A percentile compares a stretch with the other conserved stretches of the same genome.
Conservation (phyloP, 495 filamentous ascomycete genomes). For the Aspergillus biplanus region DNA sequence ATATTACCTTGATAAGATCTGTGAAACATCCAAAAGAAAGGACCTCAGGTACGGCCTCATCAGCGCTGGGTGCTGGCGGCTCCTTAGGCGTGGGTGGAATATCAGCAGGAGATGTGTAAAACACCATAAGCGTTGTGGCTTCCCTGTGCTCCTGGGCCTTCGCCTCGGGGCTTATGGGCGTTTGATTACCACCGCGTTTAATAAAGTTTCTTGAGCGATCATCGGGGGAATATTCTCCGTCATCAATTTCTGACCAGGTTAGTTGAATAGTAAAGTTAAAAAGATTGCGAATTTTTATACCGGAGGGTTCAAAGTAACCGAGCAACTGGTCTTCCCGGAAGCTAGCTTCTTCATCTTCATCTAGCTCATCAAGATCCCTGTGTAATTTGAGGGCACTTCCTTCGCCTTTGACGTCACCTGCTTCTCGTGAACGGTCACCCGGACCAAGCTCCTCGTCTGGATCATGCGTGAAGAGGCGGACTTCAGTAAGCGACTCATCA, state of each 20-base stretch:
- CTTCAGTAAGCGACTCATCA: slow-evolving; percentile 69
- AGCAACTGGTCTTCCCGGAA: slow-evolving; percentile 50
- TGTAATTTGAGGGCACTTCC: slow-evolving; percentile 81
- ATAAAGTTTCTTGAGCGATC: slow-evolving; percentile 59
- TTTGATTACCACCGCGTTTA: slow-evolving; percentile 64
- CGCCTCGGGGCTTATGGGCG: slow-evolving; percentile 66
- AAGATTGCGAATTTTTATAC: slow-evolving; percentile 27
- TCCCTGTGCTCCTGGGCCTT: slow-evolving; percentile 72
- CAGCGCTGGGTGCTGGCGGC: slow-evolving; percentile 53
- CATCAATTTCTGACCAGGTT: slow-evolving; percentile 55
- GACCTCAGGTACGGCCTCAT: slow-evolving; percentile 38
- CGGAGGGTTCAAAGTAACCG: slow-evolving; percentile 47
- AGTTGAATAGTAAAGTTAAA: slow-evolving; percentile 19
- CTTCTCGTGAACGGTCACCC: slow-evolving; percentile 66
- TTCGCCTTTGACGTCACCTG: slow-evolving; percentile 72
- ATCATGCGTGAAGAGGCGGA: slow-evolving; percentile 76
- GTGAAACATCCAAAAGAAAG: slow-evolving; percentile 53
- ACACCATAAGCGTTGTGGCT: slow-evolving; percentile 77
- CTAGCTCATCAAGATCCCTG: slow-evolving; percentile 60
- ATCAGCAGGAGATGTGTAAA: slow-evolving; percentile 73
- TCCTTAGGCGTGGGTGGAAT: slow-evolving; percentile 80
- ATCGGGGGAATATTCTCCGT: slow-evolving; percentile 52
- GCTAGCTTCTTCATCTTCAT: slow-evolving; percentile 68
- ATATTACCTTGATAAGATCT: slow-evolving; percentile 50
- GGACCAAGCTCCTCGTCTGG: slow-evolving; percentile 81